These are phyloP conservation scores for Boletus subcaerulescens DNA, from an alignment of 768 basidiomycete genomes.

Conservation along the genomic window DNA sequence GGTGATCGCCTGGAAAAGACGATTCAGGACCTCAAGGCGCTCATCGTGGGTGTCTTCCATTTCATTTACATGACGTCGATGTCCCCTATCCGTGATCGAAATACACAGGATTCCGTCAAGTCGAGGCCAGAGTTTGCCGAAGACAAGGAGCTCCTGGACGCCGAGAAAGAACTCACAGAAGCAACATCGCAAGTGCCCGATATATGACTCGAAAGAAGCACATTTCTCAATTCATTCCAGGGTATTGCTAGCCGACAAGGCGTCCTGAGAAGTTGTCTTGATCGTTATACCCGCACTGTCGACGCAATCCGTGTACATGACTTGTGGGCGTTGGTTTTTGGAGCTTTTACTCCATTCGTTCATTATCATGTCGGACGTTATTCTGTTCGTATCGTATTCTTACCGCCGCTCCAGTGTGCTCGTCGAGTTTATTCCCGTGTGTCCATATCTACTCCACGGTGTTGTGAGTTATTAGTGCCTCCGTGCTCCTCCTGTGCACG, in stretches of 20 bases:
- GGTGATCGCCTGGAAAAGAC: slow-evolving; percentile 58
- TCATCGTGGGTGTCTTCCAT: slow-evolving; percentile 56
- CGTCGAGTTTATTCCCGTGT: slow-evolving; percentile 16
- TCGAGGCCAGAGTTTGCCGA: slow-evolving; percentile 29
- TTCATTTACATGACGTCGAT: slow-evolving; percentile 14
- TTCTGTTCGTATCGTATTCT: slow-evolving; percentile 8
- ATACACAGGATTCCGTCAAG: slow-evolving; percentile 29
- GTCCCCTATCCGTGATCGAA: slow-evolving; percentile 7
- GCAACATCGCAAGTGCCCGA: slow-evolving; percentile 41
- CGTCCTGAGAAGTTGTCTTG: slow-evolving; percentile 19
- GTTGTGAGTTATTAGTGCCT: slow-evolving; percentile 7
- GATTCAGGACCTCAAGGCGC: slow-evolving; percentile 57
- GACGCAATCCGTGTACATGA: slow-evolving; percentile 1
- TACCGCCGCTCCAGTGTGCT: slow-evolving; percentile 3
- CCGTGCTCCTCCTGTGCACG: slow-evolving; percentile 25
- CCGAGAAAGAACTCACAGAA: slow-evolving; percentile 55
- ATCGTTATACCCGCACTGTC: slow-evolving; percentile 17
- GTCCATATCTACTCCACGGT: slow-evolving; percentile 16
- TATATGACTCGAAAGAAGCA: slow-evolving; percentile 3
- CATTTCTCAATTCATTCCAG: slow-evolving; percentile 19
- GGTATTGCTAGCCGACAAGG: slow-evolving; percentile 8
- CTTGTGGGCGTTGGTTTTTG: background rate
- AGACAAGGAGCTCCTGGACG: slow-evolving; percentile 47
- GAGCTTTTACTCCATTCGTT: background rate
- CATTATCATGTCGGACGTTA: slow-evolving; percentile 16